These are phyloP conservation scores for Fusarium burgessii DNA, from an alignment of 2,329 filamentous ascomycete species.

Conservation along the genomic window DNA sequence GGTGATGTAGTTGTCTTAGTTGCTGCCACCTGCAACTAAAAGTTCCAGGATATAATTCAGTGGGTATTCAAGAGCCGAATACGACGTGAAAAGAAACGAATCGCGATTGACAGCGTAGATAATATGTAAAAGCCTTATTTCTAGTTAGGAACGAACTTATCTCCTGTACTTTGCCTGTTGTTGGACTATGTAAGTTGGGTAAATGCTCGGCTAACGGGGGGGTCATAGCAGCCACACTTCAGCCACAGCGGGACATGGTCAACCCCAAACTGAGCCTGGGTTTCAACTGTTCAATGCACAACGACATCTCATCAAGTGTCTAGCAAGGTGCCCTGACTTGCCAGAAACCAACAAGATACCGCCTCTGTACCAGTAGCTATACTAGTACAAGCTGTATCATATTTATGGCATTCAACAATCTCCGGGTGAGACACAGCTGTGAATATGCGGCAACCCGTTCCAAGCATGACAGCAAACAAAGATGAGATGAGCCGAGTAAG, in stretches of 20 bases:
- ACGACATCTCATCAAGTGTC: constrained; percentile 38
- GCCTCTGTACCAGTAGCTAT: background rate
- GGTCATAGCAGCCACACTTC: constrained; percentile 32
- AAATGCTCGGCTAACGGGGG: constrained; percentile 45
- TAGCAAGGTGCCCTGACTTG: constrained; percentile 22
- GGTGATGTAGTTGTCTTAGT: too few relatives aligned
- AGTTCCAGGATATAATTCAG: too few relatives aligned
- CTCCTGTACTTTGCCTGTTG: background rate
- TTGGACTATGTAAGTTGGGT: constrained; percentile 17
- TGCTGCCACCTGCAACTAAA: too few relatives aligned
- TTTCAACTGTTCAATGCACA: constrained; percentile 44
- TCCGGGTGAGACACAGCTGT: constrained; percentile 10
- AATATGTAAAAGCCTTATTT: background rate
- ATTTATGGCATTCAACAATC: constrained; percentile 7
- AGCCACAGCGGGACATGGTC: constrained; percentile 48
- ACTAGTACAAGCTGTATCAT: background rate
- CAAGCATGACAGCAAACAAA: constrained; percentile 34
- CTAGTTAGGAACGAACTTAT: background rate
- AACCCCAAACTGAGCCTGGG: constrained; percentile 38
- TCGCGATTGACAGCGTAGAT: too few relatives aligned
- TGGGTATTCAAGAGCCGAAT: too few relatives aligned
- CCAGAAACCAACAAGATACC: constrained; percentile 30
- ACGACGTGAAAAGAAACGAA: too few relatives aligned
- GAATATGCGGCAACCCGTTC: constrained; percentile 36
- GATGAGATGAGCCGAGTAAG: constrained; percentile 34